Evolutionary conservation across 1,284 basidiomycete genomes (phyloP).

Genomic region (Moesziomyces sp.): DNA sequence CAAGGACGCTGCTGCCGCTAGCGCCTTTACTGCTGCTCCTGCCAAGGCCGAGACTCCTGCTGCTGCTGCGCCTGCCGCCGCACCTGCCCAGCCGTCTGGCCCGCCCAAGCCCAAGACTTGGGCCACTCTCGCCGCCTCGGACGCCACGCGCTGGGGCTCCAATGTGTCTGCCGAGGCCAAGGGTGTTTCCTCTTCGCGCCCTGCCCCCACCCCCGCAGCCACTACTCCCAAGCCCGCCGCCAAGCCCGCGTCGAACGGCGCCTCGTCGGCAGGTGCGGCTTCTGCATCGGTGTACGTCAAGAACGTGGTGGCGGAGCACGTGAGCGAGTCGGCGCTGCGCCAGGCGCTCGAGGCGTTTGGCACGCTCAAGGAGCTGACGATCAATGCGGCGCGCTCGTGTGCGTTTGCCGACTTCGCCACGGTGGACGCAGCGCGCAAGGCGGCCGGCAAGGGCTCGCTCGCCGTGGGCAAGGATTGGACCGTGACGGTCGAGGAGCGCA

Average conservation of each 20-base stretch:
- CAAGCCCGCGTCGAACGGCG: conserved; percentile 4
- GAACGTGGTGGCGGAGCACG: conserved; percentile 79
- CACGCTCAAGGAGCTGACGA: conserved; percentile 85
- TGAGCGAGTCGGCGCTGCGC: conserved; percentile 75
- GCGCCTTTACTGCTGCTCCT: conserved; percentile 50
- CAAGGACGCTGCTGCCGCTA: conserved; percentile 33
- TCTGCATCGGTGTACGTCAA: conserved; percentile 63
- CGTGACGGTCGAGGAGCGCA: conserved; percentile 85
- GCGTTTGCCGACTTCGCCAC: conserved; percentile 90
- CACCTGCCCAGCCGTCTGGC: conserved; percentile 48
- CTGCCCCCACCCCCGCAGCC: conserved; percentile 32
- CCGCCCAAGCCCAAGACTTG: conserved; percentile 66
- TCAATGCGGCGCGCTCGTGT: conserved; percentile 87
- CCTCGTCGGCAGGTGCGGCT: conserved; percentile 1
- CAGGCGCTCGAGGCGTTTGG: conserved; percentile 79
- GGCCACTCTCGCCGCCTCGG: conserved; percentile 65
- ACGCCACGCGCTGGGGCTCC: conserved; percentile 61
- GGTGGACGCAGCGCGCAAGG: conserved; percentile 83
- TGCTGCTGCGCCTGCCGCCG: conserved; percentile 53
- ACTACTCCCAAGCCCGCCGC: conserved; percentile 13
- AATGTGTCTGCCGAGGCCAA: conserved; percentile 57
- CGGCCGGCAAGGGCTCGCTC: conserved; percentile 89
- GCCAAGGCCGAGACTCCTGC: conserved; percentile 63
- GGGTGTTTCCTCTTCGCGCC: conserved; percentile 47
- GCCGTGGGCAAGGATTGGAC: conserved; percentile 75